phyloP scores from a whole-genome alignment of 371 early-diverging fungal species.

The Rhizomucor miehei region DNA sequence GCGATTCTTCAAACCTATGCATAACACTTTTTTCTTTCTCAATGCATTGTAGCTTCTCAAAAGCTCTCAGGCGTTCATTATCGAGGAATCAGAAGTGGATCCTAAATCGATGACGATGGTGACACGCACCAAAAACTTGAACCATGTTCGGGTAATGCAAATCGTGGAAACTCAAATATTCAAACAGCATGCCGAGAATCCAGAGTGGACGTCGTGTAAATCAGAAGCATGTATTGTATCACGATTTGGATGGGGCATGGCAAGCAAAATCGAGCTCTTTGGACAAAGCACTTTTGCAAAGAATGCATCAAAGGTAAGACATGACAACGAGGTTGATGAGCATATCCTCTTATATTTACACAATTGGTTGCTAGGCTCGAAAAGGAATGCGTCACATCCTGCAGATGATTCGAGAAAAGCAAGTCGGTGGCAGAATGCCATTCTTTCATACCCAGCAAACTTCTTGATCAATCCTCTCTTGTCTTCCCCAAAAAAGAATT shows the following conservation, averaged over 20 bases:
- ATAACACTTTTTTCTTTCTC: slow-evolving; percentile 4
- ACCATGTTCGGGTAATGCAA: slow-evolving; percentile 89
- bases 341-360: slow-evolving; percentile 2
- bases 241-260: slow-evolving; percentile 86
- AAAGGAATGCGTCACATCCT: slow-evolving; percentile 88
- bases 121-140: slow-evolving; percentile 85
- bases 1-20: neutral
- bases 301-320: slow-evolving; percentile 68
- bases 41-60: slow-evolving; percentile 74
- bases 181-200: slow-evolving; percentile 49
- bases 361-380: slow-evolving; percentile 57
- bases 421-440: slow-evolving; percentile 25
- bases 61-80: slow-evolving; percentile 73
- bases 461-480: too few relatives aligned
- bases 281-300: slow-evolving; percentile 86
- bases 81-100: slow-evolving; percentile 88
- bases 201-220: slow-evolving; percentile 70
- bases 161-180: slow-evolving; percentile 90
- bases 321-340: neutral
- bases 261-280: slow-evolving; percentile 81
- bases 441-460: slow-evolving; percentile 5
- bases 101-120: slow-evolving; percentile 72
- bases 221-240: slow-evolving; percentile 87
- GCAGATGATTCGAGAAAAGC: slow-evolving; percentile 70
- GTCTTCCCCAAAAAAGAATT: too few relatives aligned